Conservation (phyloP, 768 basidiomycete species). For the Rubroboletus pulcherrimus region DNA sequence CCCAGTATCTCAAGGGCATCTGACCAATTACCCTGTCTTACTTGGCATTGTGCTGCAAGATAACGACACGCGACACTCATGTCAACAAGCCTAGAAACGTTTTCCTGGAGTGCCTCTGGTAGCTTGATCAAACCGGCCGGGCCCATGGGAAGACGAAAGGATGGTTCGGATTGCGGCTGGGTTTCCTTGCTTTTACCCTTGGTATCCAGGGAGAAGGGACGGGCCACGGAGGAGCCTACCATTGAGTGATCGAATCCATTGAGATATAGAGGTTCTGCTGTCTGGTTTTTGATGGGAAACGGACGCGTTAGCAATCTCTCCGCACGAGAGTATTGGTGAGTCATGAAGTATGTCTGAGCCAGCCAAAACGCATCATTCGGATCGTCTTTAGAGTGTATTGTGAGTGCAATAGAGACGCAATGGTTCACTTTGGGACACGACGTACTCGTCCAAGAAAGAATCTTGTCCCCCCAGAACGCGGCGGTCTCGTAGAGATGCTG, state of each 20-base stretch:
- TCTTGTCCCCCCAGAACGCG: constrained; percentile 98
- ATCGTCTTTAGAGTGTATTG: constrained; percentile 53
- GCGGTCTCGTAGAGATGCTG: constrained; percentile 98
- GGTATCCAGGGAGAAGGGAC: constrained; percentile 34
- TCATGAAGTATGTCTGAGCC: constrained; percentile 96
- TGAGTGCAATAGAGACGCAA: constrained; percentile 7
- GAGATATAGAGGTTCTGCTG: constrained; percentile 31
- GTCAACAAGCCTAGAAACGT: constrained; percentile 78
- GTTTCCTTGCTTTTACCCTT: constrained; percentile 68
- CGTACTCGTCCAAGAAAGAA: constrained; percentile 92
- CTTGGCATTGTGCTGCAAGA: constrained; percentile 92
- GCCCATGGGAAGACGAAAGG: constrained; percentile 65
- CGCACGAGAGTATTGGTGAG: constrained; percentile 91
- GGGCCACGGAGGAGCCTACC: constrained; percentile 35
- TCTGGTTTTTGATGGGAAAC: constrained; percentile 55
- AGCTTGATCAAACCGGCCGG: constrained; percentile 69
- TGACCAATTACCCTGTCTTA: constrained; percentile 86
- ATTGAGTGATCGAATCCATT: constrained; percentile 20
- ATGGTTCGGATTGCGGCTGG: constrained; percentile 33
- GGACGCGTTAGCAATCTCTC: constrained; percentile 88
- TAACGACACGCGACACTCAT: constrained; percentile 96
- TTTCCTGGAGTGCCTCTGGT: constrained; percentile 58
- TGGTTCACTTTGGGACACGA: constrained; percentile 22
- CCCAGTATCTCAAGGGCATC: constrained; percentile 93
- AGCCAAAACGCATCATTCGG: constrained; percentile 99